Conservation (phyloP, 805 yeast species). For the Starmerella apicola region DNA sequence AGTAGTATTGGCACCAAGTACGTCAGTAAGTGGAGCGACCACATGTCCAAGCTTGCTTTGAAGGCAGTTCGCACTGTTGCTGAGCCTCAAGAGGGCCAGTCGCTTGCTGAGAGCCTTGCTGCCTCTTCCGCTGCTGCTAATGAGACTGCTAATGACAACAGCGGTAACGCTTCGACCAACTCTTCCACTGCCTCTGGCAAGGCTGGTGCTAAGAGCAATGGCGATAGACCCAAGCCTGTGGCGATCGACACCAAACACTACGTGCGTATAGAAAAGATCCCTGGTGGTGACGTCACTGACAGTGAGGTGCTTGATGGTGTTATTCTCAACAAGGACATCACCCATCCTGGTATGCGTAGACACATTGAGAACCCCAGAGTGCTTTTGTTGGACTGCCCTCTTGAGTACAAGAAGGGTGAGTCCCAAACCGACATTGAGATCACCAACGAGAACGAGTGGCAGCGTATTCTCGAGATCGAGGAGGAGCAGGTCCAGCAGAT, state of each 20-base stretch:
- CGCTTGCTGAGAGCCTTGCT: background rate
- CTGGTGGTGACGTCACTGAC: constrained; percentile 95
- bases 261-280: constrained; percentile 86
- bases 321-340: constrained; percentile 86
- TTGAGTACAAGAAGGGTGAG: constrained; percentile 98
- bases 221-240: constrained; percentile 33
- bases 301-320: constrained; percentile 82
- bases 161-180: background rate
- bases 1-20: constrained; percentile 96
- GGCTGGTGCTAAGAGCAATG: constrained; percentile 40
- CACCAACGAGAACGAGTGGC: constrained; percentile 93
- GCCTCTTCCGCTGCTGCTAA: no score
- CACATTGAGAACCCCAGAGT: constrained; percentile 78
- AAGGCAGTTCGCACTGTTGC: constrained; percentile 78
- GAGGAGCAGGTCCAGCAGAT: constrained; percentile 87
- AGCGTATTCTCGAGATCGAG: constrained; percentile 85
- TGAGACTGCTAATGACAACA: background rate
- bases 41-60: constrained; percentile 81
- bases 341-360: constrained; percentile 98
- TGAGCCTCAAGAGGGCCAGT: constrained; percentile 33
- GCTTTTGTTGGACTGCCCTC: constrained; percentile 83
- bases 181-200: background rate
- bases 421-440: constrained; percentile 97
- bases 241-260: constrained; percentile 91
- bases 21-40: constrained; percentile 76